phyloP scores from a whole-genome alignment of 1,139 yeast genomes.

The Yamadazyma atlantica region DNA sequence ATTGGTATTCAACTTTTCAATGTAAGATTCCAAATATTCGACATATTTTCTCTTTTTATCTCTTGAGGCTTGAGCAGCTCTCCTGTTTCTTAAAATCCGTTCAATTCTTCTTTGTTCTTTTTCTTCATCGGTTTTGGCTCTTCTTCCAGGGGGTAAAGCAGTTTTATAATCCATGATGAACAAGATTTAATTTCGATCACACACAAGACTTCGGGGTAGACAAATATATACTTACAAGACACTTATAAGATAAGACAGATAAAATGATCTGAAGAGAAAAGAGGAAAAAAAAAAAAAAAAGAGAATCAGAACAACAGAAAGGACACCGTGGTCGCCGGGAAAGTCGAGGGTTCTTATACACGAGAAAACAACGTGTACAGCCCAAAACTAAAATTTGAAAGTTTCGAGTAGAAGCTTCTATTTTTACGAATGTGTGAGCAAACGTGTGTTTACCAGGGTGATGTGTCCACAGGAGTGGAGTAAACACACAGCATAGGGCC shows the following conservation, averaged over 20 bases:
- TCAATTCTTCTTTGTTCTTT: slow-evolving; percentile 95
- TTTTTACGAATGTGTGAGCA: not conserved
- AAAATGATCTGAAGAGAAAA: slow-evolving; percentile 1
- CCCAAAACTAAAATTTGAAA: not conserved
- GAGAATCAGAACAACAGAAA: not conserved
- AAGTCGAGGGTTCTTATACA: not conserved
- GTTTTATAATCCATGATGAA: slow-evolving; percentile 26
- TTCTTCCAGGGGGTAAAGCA: slow-evolving; percentile 86
- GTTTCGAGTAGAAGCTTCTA: not conserved
- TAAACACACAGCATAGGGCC: too few relatives aligned
- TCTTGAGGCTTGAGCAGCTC: slow-evolving; percentile 96
- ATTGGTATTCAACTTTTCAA: slow-evolving; percentile 47
- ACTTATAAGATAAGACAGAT: slow-evolving; percentile 1
- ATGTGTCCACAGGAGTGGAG: too few relatives aligned
- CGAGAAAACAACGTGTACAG: not conserved
- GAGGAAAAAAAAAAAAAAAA: not conserved
- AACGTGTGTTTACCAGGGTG: not conserved
- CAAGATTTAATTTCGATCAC: not conserved
- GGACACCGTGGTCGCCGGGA: slow-evolving; percentile 1
- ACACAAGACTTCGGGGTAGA: not conserved
- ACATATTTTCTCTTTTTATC: slow-evolving; percentile 95
- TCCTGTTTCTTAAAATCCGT: slow-evolving; percentile 86
- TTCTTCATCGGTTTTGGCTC: slow-evolving; percentile 96
- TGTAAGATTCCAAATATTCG: slow-evolving; percentile 75
- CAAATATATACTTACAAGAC: not conserved